These are phyloP conservation scores for Mycena venus DNA, from an alignment of 768 basidiomycete species.

Conservation along the genomic window DNA sequence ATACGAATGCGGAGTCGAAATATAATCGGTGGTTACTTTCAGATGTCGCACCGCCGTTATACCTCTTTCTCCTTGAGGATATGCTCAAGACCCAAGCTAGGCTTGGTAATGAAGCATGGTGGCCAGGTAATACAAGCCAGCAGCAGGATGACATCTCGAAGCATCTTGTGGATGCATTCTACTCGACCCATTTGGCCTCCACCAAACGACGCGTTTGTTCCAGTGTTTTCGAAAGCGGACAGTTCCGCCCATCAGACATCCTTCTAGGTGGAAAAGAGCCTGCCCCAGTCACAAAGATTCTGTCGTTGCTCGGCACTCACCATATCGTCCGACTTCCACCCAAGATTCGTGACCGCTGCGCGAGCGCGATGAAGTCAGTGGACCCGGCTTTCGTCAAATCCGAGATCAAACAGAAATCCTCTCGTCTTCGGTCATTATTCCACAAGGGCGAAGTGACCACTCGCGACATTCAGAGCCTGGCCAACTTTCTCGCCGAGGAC, in stretches of 20 bases:
- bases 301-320: conserved; percentile 38
- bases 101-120: conserved; percentile 47
- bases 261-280: conserved; percentile 39
- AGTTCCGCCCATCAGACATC: conserved; percentile 35
- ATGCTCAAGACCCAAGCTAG: conserved; percentile 35
- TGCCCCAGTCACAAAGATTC: conserved; percentile 34
- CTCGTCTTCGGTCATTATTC: conserved; percentile 18
- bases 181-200: conserved; percentile 37
- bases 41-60: conserved; percentile 51
- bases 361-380: conserved; percentile 35
- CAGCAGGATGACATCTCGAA: conserved; percentile 32
- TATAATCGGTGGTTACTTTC: conserved; percentile 61
- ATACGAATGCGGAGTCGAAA: conserved; percentile 46
- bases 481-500: conserved; percentile 41
- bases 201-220: conserved; percentile 42
- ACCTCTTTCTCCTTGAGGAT: conserved; percentile 53
- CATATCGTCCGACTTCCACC: conserved; percentile 37
- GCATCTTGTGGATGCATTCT: conserved; percentile 46
- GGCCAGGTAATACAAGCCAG: conserved; percentile 46
- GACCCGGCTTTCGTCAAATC: conserved; percentile 42
- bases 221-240: conserved; percentile 35
- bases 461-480: conserved; percentile 39
- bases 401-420: conserved; percentile 36
- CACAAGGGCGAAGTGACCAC: conserved; percentile 29
- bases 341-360: conserved; percentile 36